A percentile compares a stretch with the other conserved stretches of the same genome.
Conservation (phyloP, 2,329 filamentous ascomycete species). For the Diaporthe batatas region DNA sequence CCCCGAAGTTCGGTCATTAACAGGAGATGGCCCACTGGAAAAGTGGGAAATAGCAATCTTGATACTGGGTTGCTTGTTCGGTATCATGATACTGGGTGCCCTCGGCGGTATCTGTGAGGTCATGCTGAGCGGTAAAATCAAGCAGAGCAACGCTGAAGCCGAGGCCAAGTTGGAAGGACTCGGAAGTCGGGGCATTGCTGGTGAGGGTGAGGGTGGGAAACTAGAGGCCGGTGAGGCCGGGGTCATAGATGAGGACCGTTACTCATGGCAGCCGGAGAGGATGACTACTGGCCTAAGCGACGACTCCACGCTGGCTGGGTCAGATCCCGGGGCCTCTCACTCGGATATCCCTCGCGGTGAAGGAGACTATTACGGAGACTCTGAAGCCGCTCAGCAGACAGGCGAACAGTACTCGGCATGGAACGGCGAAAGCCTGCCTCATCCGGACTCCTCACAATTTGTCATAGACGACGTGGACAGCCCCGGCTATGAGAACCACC, state of each 20-base stretch:
- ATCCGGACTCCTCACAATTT: slow-evolving; percentile 18
- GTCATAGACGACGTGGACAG: slow-evolving; percentile 38
- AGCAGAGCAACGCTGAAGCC: slow-evolving; percentile 32
- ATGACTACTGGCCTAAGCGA: slow-evolving; percentile 27
- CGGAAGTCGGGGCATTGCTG: neutral
- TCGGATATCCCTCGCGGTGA: neutral
- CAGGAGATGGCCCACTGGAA: neutral
- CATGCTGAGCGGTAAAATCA: slow-evolving; percentile 27
- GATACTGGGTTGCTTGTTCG: slow-evolving; percentile 14
- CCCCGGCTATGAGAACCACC: neutral
- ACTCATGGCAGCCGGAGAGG: slow-evolving; percentile 38
- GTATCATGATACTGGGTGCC: slow-evolving; percentile 31
- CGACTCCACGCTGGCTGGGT: slow-evolving; percentile 29
- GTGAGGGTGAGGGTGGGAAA: neutral
- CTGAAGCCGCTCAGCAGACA: neutral
- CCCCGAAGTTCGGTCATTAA: neutral
- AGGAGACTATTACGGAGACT: neutral
- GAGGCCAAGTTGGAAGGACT: slow-evolving; percentile 20
- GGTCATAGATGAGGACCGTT: neutral
- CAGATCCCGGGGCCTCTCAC: neutral
- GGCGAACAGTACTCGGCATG: slow-evolving; percentile 1
- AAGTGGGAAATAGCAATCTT: slow-evolving; percentile 29
- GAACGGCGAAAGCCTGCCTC: neutral
- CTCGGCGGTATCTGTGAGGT: slow-evolving; percentile 39
- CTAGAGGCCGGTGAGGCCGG: neutral